Evolutionary conservation across 108 stramenopile genomes (phyloP), one percentile per base, ranked within the genome.

Genomic region (Stephanodiscus minutulus): DNA sequence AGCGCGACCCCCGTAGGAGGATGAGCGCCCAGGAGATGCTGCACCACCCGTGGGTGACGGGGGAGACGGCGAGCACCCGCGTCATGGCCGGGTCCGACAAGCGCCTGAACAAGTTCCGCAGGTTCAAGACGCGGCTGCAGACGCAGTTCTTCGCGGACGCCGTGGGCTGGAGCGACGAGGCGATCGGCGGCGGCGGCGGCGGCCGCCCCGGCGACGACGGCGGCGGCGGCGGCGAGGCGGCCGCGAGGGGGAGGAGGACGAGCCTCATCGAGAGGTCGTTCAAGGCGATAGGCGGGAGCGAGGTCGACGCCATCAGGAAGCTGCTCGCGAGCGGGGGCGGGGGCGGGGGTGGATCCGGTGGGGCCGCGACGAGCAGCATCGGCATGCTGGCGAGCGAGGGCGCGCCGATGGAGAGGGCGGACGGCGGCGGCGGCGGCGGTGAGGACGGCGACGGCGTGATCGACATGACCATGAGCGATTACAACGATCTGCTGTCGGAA

Each of bases 41-140:
- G 52, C 86, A 91, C 69, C 91, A 96, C 86, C 94, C 94, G 3
- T 96, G 94, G 94, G 86, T 96, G 0, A 79, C 82, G 27, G 94
- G 94, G 31, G 86, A 88, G 57, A 91, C 94, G 20, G 92, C 95
- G 13, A 82, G 78, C 22, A 86, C 73, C 7, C 62, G 74, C 9
- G 83, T 76, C n/a, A 96, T 96, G 55, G 64, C 83, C 18, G 92
- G 81, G 17, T 89, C 89, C 17, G 87, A 89, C 70, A 41, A 66
- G 62, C 64, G 59, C 41, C 74, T 95, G 57, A 77, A 73, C 41
- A 70, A 36, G 25, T 89, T 81, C 58, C 76, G 84, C 18, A 83
- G 79, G 55, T 88, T 86, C 69, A 85, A 87, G 68, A 87, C 85
- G 29, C 75, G 71, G 36, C 55, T 93, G 3, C 85, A 89, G 72